phyloP scores from a whole-genome alignment of 2,329 filamentous ascomycete species.

The Pyricularia pennisetigena region DNA sequence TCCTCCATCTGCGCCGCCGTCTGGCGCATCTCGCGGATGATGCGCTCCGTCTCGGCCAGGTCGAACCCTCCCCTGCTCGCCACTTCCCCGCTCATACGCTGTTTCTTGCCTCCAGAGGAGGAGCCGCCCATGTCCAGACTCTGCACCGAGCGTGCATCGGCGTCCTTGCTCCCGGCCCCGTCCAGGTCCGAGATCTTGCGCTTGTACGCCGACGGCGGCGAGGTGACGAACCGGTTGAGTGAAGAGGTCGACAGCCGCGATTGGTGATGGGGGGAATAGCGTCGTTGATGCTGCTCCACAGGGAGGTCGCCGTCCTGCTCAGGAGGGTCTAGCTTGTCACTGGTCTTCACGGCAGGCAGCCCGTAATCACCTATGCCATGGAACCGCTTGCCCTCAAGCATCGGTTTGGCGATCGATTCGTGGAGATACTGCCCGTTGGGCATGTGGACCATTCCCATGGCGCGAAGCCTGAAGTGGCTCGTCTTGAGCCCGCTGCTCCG shows the following conservation, averaged over 20 bases:
- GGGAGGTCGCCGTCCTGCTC: neutral
- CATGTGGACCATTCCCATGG: slow-evolving; percentile 27
- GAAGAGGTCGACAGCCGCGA: neutral
- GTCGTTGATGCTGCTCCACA: neutral
- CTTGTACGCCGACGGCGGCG: slow-evolving; percentile 8
- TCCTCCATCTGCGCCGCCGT: slow-evolving; percentile 35
- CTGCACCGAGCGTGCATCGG: neutral
- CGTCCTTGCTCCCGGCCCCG: neutral
- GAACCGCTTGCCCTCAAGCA: slow-evolving; percentile 30
- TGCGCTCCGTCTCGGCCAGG: slow-evolving; percentile 16
- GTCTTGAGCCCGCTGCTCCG: slow-evolving; percentile 8
- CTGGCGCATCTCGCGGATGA: slow-evolving; percentile 30
- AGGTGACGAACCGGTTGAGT: neutral
- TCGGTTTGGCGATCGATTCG: slow-evolving; percentile 32
- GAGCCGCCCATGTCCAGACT: slow-evolving; percentile 7
- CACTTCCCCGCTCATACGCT: slow-evolving; percentile 10
- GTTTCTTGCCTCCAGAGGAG: slow-evolving; percentile 16
- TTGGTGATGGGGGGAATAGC: neutral
- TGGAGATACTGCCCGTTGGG: slow-evolving; percentile 24
- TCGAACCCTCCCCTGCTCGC: neutral
- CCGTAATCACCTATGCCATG: slow-evolving; percentile 27
- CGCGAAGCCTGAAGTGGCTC: slow-evolving; percentile 31
- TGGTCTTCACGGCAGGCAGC: slow-evolving; percentile 11
- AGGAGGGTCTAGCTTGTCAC: neutral
- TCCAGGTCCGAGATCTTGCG: slow-evolving; percentile 10